Conservation (phyloP, 768 basidiomycete genomes). For the Chalciporus piperatus region DNA sequence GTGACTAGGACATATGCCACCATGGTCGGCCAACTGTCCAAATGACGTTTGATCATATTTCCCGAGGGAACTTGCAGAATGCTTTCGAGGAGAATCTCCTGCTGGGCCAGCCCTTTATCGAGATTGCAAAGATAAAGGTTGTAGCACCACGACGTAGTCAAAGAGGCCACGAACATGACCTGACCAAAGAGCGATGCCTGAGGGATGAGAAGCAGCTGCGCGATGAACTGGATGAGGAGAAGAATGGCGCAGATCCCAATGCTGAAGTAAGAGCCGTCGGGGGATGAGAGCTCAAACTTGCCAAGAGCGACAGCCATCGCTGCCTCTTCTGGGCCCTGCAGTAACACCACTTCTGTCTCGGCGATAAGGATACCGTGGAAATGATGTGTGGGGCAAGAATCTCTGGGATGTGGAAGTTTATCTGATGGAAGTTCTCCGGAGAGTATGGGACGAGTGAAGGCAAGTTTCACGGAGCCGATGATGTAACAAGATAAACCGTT, state of each 20-base stretch:
- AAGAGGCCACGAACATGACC: slow-evolving; percentile 12
- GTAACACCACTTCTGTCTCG: slow-evolving; percentile 2
- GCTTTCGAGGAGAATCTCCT: background rate
- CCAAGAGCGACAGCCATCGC: slow-evolving; percentile 10
- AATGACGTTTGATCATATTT: background rate
- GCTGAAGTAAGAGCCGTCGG: background rate
- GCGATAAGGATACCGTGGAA: slow-evolving; percentile 7
- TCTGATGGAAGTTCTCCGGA: background rate
- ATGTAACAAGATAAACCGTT: slow-evolving; percentile 26
- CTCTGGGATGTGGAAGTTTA: background rate
- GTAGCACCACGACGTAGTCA: slow-evolving; percentile 31
- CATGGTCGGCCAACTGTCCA: slow-evolving; percentile 12
- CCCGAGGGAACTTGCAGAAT: background rate
- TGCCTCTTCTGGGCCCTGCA: slow-evolving; percentile 10
- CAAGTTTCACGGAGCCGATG: slow-evolving; percentile 20
- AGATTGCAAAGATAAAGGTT: slow-evolving; percentile 30
- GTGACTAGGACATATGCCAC: slow-evolving; percentile 10
- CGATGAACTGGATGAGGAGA: slow-evolving; percentile 28
- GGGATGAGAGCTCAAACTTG: slow-evolving; percentile 1
- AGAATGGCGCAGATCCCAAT: slow-evolving; percentile 27
- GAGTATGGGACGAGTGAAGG: slow-evolving; percentile 15
- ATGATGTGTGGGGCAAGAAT: background rate
- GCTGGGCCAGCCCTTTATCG: slow-evolving; percentile 26
- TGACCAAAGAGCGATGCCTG: slow-evolving; percentile 12
- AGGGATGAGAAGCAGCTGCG: slow-evolving; percentile 22